Evolutionary conservation across 225 moss, liverwort and hornwort genomes (phyloP).

Genomic region (Polytrichum commune): DNA sequence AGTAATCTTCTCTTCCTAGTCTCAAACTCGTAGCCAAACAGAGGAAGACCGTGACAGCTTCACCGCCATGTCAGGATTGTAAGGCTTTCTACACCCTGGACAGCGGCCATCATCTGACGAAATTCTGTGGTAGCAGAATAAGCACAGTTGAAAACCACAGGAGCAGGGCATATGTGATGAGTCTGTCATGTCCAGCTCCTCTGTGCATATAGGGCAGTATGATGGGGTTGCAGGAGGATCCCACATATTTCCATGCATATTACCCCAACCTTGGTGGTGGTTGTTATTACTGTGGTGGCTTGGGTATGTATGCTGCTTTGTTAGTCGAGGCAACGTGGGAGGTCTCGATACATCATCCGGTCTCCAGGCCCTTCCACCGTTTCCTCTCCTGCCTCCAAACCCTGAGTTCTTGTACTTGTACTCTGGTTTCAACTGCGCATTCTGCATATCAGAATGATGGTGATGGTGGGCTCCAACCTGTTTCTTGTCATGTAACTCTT

Average conservation of each 20-base stretch:
- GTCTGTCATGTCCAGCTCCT: constrained; percentile 84
- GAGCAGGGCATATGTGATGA: constrained; percentile 85
- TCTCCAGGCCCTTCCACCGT: constrained; percentile 81
- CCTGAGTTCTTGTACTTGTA: constrained; percentile 72
- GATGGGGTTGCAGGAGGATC: constrained; percentile 72
- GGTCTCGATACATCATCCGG: constrained; percentile 86
- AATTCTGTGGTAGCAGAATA: constrained; percentile 92
- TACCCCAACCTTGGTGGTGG: constrained; percentile 60
- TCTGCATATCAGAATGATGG: constrained; percentile 42
- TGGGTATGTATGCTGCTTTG: constrained; percentile 75
- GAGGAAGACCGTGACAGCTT: constrained; percentile 71
- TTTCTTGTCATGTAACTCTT: constrained; percentile 54
- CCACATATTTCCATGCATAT: constrained; percentile 72
- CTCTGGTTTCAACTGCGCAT: constrained; percentile 64
- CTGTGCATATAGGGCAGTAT: constrained; percentile 90
- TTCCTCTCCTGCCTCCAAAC: constrained; percentile 65
- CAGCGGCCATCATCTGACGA: constrained; percentile 88
- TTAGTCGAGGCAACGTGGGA: constrained; percentile 72
- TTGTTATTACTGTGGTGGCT: constrained; percentile 42
- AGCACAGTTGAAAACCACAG: constrained; percentile 85
- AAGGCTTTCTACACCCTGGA: constrained; percentile 83
- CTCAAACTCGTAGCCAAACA: constrained; percentile 69
- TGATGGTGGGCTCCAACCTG: constrained; percentile 31
- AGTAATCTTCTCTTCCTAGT: constrained; percentile 3
- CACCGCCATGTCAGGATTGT: constrained; percentile 71